These are phyloP conservation scores for Macrolepiota albuminosa DNA, from an alignment of 768 basidiomycete genomes.

Conservation along the genomic window DNA sequence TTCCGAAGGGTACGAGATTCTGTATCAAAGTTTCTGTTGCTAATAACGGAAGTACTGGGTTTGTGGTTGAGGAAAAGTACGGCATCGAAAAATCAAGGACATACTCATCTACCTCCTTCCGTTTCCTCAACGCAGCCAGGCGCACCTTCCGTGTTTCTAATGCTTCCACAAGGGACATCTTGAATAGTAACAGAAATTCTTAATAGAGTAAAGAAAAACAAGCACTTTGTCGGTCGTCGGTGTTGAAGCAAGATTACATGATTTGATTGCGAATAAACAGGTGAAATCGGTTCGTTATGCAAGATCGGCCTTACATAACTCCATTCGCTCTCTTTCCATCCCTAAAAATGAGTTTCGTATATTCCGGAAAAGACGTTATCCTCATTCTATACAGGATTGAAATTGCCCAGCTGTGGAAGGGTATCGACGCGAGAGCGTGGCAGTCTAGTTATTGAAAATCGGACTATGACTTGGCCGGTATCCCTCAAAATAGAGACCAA, in stretches of 20 bases:
- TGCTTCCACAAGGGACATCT: conserved; percentile 63
- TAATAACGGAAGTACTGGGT: conserved; percentile 47
- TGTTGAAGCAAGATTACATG: not conserved
- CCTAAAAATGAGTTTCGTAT: not conserved
- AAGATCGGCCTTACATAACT: too few relatives aligned
- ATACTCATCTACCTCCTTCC: conserved; percentile 52
- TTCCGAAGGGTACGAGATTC: conserved; percentile 76
- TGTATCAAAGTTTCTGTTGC: conserved; percentile 87
- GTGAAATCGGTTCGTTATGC: not conserved
- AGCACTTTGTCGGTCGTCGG: not conserved
- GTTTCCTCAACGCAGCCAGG: conserved; percentile 67
- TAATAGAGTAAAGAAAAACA: not conserved
- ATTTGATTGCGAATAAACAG: too few relatives aligned
- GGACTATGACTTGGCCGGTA: too few relatives aligned
- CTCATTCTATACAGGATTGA: not conserved
- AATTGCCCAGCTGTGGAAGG: not conserved
- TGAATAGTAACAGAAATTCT: not conserved
- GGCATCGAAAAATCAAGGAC: conserved; percentile 3
- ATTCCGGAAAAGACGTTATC: not conserved
- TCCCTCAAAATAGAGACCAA: too few relatives aligned
- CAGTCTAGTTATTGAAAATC: too few relatives aligned
- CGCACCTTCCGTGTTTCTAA: conserved; percentile 82
- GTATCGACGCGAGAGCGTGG: too few relatives aligned
- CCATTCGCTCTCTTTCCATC: not conserved
- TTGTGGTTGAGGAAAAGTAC: not conserved